These are phyloP conservation scores for Leavenworthia alabamica DNA, from an alignment of 345 rosid species.

Conservation along the genomic window DNA sequence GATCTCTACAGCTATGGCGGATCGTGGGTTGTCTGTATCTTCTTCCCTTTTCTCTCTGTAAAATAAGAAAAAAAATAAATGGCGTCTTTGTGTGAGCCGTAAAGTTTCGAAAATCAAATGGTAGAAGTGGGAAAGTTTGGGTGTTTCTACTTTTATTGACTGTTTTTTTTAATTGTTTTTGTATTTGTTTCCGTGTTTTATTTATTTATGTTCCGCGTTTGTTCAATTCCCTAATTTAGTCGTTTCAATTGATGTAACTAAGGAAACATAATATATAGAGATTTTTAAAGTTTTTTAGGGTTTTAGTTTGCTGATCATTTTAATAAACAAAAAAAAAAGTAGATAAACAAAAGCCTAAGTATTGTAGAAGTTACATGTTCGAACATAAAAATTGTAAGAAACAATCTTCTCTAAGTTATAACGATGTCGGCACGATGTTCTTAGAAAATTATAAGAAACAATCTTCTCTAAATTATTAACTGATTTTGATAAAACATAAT, in stretches of 20 bases:
- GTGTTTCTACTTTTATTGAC: neutral
- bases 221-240: slow-evolving; percentile 1
- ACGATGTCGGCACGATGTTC: neutral
- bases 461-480: neutral
- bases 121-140: slow-evolving; percentile 21
- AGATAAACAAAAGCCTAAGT: neutral
- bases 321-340: no score
- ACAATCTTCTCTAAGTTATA: neutral
- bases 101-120: slow-evolving; percentile 26
- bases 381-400: neutral
- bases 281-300: neutral
- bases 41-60: slow-evolving; percentile 14
- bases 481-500: neutral
- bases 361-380: neutral
- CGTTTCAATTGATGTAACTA: neutral
- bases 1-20: slow-evolving; percentile 32
- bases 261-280: neutral
- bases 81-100: slow-evolving; percentile 2
- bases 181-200: slow-evolving; percentile 9
- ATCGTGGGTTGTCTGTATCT: slow-evolving; percentile 30
- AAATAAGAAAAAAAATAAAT: neutral
- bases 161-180: neutral
- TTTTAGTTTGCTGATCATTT: neutral
- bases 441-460: neutral
- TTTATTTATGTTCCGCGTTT: slow-evolving; percentile 20